A percentile compares a stretch with the other conserved stretches of the same genome.
Conservation (phyloP, 257 asterid species). For the Przewalskia tangutica region DNA sequence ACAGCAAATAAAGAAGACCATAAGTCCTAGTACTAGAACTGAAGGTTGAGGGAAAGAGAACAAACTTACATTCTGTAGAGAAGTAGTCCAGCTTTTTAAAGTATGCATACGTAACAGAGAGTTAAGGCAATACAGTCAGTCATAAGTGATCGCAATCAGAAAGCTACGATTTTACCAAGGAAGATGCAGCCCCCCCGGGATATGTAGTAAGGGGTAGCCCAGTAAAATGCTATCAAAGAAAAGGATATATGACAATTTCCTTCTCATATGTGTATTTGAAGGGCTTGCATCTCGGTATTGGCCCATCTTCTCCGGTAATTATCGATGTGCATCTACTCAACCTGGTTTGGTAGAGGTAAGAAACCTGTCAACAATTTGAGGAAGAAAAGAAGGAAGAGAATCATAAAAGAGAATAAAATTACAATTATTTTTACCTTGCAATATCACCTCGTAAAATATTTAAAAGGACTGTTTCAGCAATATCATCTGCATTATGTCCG, state of each 20-base stretch:
- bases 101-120: constrained; percentile 76
- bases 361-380: constrained; percentile 2
- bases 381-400: neutral
- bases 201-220: neutral
- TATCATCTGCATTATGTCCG: constrained; percentile 97
- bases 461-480: constrained; percentile 93
- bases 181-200: neutral
- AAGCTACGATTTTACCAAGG: neutral
- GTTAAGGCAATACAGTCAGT: constrained; percentile 46
- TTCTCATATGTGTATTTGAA: constrained; percentile 97
- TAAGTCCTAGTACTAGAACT: neutral
- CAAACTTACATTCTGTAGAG: constrained; percentile 89
- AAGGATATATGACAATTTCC: constrained; percentile 98
- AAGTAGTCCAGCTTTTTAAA: constrained; percentile 90
- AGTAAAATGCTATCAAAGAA: constrained; percentile 1
- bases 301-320: constrained; percentile 96
- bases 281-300: constrained; percentile 99
- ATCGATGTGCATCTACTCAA: constrained; percentile 89
- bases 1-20: neutral
- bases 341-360: constrained; percentile 29
- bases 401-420: neutral
- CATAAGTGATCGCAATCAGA: neutral
- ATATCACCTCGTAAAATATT: constrained; percentile 95
- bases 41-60: constrained; percentile 1
- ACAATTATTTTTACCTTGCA: constrained; percentile 56